These are phyloP conservation scores for Drechslerella stenobrocha DNA, from an alignment of 2,329 filamentous ascomycete species.

Conservation along the genomic window DNA sequence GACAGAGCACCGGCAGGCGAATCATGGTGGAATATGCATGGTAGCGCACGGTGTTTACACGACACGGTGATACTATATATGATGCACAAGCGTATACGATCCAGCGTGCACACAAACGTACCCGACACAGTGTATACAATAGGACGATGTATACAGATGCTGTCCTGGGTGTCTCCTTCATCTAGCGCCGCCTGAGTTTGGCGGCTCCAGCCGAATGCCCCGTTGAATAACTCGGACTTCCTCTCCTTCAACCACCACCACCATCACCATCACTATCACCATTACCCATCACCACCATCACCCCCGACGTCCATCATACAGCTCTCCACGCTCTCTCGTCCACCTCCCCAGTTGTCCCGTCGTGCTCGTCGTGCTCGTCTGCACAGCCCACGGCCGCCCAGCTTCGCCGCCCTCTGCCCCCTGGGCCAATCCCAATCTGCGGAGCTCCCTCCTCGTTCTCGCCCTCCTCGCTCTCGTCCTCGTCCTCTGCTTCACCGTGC, in stretches of 20 bases:
- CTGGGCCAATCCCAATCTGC: too few relatives aligned
- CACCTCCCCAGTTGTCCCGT: neutral
- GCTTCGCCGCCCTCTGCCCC: too few relatives aligned
- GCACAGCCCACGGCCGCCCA: too few relatives aligned
- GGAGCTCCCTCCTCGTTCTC: neutral
- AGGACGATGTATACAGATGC: neutral
- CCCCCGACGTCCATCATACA: neutral
- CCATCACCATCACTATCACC: neutral
- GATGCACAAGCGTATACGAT: too few relatives aligned
- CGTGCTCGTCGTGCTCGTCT: too few relatives aligned
- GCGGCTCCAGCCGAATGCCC: slow-evolving; percentile 40
- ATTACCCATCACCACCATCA: neutral
- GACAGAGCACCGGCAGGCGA: too few relatives aligned
- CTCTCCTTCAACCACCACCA: neutral
- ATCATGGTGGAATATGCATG: too few relatives aligned
- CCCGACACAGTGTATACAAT: neutral
- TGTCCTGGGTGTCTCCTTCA: neutral
- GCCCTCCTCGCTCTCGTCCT: slow-evolving; percentile 3
- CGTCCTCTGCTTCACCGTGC: slow-evolving; percentile 25
- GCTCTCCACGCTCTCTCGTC: too few relatives aligned
- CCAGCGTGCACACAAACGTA: too few relatives aligned
- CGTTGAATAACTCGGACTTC: slow-evolving; percentile 21
- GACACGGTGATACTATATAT: too few relatives aligned
- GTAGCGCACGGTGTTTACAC: too few relatives aligned
- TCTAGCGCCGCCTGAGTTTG: slow-evolving; percentile 18